phyloP scores from a whole-genome alignment of 192 early-diverging fungal genomes.

The Podila verticillata region DNA sequence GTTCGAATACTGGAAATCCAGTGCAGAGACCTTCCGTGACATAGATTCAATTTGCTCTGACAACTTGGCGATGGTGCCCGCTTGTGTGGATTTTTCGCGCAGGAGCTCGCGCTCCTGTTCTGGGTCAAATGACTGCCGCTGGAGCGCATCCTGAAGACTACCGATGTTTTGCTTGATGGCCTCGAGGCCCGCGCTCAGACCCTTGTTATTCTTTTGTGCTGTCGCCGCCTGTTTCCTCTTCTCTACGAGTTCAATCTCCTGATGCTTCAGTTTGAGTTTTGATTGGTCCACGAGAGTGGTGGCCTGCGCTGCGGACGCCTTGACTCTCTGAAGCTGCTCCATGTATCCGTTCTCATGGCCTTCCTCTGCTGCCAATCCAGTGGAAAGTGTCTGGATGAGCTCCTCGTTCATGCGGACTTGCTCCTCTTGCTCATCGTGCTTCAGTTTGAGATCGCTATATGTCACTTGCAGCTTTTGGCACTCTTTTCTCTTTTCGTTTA shows the following conservation, averaged over 20 bases:
- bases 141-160: constrained; percentile 25
- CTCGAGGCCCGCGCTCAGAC: constrained; percentile 58
- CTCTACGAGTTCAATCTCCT: constrained; percentile 77
- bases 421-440: constrained; percentile 65
- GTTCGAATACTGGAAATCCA: constrained; percentile 86
- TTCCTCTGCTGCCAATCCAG: constrained; percentile 89
- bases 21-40: constrained; percentile 62
- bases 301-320: constrained; percentile 68
- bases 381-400: constrained; percentile 91
- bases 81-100: constrained; percentile 14
- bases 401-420: constrained; percentile 77
- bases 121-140: constrained; percentile 19
- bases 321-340: constrained; percentile 91
- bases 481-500: constrained; percentile 51
- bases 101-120: constrained; percentile 33
- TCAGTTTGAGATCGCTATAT: constrained; percentile 61
- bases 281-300: constrained; percentile 81
- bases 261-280: constrained; percentile 79
- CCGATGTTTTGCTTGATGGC: constrained; percentile 25
- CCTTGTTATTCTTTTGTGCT: constrained; percentile 76
- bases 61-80: constrained; percentile 9
- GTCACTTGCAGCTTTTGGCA: constrained; percentile 47
- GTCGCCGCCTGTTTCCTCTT: constrained; percentile 71
- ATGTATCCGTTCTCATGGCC: constrained; percentile 96
- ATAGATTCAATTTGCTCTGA: constrained; percentile 61